phyloP scores from a whole-genome alignment of 805 yeast genomes.

The Wickerhamiella parazyma region DNA sequence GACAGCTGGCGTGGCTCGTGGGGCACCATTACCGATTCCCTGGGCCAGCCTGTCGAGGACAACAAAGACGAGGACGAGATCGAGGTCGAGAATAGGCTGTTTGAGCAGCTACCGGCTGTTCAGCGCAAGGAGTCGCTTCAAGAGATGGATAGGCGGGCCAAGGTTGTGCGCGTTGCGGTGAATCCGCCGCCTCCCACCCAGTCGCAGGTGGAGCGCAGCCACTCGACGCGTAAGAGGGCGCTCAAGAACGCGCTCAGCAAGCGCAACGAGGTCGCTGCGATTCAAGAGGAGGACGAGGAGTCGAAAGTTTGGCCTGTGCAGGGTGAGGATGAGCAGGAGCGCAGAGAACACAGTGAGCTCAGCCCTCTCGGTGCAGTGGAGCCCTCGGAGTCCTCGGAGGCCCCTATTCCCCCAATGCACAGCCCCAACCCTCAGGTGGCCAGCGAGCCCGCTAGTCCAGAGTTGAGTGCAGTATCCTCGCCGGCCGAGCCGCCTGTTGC shows the following conservation, averaged over 20 bases:
- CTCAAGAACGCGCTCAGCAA: constrained; percentile 15
- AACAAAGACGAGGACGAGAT: not conserved
- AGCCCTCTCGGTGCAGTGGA: not conserved
- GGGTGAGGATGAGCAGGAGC: too few species aligned
- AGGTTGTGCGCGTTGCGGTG: constrained; percentile 14
- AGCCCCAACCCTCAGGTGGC: not conserved
- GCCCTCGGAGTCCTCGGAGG: not conserved
- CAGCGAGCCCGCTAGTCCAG: not conserved
- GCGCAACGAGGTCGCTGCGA: not conserved
- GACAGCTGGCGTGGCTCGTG: constrained; percentile 10
- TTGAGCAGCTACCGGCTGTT: constrained; percentile 12
- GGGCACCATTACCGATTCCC: constrained; percentile 5
- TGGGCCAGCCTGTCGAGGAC: not conserved
- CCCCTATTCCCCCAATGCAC: not conserved
- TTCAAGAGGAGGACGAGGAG: not conserved
- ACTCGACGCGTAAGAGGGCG: constrained; percentile 17
- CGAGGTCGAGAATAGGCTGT: not conserved
- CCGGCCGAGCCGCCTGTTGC: too few species aligned
- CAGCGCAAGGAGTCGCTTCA: constrained; percentile 24
- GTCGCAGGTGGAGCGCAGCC: constrained; percentile 15
- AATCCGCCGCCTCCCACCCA: not conserved
- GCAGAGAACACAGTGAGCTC: too few species aligned
- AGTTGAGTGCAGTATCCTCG: too few species aligned
- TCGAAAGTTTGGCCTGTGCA: too few species aligned
- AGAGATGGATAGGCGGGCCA: constrained; percentile 23